Percentiles rank a stretch among this genome's conserved stretches.
These are phyloP conservation scores for Gelatoporia subvermispora DNA, from an alignment of 768 basidiomycete species.

Conservation along the genomic window DNA sequence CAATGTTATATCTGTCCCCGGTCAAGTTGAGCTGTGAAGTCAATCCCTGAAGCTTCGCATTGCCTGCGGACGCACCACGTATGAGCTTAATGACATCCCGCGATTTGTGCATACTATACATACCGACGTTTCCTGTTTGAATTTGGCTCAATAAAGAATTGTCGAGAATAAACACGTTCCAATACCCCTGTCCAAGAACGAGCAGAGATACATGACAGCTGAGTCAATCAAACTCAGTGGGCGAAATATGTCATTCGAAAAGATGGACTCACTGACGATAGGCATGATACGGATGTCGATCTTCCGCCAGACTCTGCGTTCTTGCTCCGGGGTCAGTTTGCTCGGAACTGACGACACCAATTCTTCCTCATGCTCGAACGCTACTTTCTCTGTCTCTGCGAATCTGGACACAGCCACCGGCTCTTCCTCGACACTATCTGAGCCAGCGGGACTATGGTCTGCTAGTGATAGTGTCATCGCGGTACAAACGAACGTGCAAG, in stretches of 20 bases:
- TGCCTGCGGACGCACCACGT: constrained; percentile 8
- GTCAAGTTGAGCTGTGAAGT: constrained; percentile 47
- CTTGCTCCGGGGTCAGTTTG: constrained; percentile 24
- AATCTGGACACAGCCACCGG: no score
- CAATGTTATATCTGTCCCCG: constrained; percentile 59
- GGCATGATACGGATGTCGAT: constrained; percentile 25
- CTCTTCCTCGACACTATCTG: no score
- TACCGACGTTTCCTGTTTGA: constrained; percentile 18
- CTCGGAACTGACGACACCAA: no score
- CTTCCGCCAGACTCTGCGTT: constrained; percentile 31
- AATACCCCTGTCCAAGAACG: constrained; percentile 24
- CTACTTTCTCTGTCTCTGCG: no score
- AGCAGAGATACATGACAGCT: constrained; percentile 22
- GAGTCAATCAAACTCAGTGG: no score
- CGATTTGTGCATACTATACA: not conserved
- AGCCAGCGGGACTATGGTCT: no score
- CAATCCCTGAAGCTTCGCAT: constrained; percentile 40
- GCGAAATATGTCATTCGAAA: no score
- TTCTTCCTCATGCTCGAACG: no score
- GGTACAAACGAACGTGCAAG: no score
- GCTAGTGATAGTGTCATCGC: no score
- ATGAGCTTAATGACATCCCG: not conserved
- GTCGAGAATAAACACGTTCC: not conserved
- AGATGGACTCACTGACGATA: constrained; percentile 11
- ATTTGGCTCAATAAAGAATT: not conserved